Evolutionary conservation across 2,329 filamentous ascomycete genomes (phyloP).

Genomic region (Aspergillus tamarii): DNA sequence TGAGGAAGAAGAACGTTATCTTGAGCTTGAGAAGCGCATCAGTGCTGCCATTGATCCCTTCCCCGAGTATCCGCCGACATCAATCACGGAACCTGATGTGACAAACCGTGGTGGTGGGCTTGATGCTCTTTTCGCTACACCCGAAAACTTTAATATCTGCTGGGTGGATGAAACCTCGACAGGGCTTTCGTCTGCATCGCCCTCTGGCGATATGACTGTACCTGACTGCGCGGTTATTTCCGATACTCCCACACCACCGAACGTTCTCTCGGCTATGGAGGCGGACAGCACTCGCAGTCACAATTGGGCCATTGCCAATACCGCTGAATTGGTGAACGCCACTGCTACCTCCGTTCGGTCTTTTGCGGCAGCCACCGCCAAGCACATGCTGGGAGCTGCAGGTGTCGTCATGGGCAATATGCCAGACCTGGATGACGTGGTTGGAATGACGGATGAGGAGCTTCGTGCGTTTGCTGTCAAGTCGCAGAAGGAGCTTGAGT

Average conservation of each 20-base stretch:
- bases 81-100: slow-evolving; percentile 44
- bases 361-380: slow-evolving; percentile 40
- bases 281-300: slow-evolving; percentile 42
- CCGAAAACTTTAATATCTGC: slow-evolving; percentile 49
- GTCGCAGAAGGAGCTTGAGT: slow-evolving; percentile 68
- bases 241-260: slow-evolving; percentile 33
- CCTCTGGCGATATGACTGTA: slow-evolving; percentile 24
- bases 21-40: slow-evolving; percentile 47
- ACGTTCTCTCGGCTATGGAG: slow-evolving; percentile 44
- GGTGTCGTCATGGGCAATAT: slow-evolving; percentile 35
- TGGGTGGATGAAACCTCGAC: slow-evolving; percentile 45
- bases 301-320: slow-evolving; percentile 42
- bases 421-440: slow-evolving; percentile 44
- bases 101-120: slow-evolving; percentile 49
- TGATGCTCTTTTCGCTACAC: slow-evolving; percentile 48
- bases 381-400: slow-evolving; percentile 41
- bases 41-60: slow-evolving; percentile 34
- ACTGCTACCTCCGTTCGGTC: slow-evolving; percentile 40
- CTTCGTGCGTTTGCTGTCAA: slow-evolving; percentile 43
- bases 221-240: slow-evolving; percentile 29
- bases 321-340: slow-evolving; percentile 38
- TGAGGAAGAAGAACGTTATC: slow-evolving; percentile 51
- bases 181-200: slow-evolving; percentile 30
- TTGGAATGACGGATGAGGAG: slow-evolving; percentile 46
- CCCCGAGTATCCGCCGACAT: slow-evolving; percentile 42